These are phyloP conservation scores for Ploettnerulaceae sp. DNA, from an alignment of 2,329 filamentous ascomycete genomes.

Conservation along the genomic window DNA sequence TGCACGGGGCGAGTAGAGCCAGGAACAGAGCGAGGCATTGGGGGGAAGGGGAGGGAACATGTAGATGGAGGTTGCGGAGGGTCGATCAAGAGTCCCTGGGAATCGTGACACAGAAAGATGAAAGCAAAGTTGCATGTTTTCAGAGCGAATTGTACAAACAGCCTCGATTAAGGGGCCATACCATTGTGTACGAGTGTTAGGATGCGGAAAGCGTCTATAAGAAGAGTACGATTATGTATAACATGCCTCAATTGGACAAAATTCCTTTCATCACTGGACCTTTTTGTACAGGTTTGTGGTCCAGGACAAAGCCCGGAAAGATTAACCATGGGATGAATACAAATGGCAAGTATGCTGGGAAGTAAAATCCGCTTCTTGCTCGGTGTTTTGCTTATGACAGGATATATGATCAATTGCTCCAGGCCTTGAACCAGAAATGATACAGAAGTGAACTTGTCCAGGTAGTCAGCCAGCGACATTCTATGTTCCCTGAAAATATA, in stretches of 20 bases:
- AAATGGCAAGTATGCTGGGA: no score
- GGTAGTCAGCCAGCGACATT: no score
- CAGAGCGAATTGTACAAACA: slow-evolving; percentile 9
- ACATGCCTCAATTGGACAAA: slow-evolving; percentile 9
- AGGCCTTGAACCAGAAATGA: no score
- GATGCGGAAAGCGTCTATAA: slow-evolving; percentile 10
- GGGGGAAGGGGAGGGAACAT: background rate
- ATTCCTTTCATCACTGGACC: background rate
- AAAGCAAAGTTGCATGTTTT: background rate
- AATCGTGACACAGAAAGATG: background rate
- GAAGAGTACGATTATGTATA: slow-evolving; percentile 20
- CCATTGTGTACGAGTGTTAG: slow-evolving; percentile 14
- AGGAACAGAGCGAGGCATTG: no score
- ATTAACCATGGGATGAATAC: no score
- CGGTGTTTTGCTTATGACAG: no score
- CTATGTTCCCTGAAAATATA: no score
- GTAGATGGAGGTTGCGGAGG: background rate
- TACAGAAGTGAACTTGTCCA: no score
- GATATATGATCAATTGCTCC: no score
- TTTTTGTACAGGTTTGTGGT: no score
- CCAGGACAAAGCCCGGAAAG: no score
- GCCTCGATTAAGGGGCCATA: slow-evolving; percentile 1
- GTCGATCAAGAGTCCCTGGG: background rate
- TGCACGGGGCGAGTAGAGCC: slow-evolving; percentile 25
- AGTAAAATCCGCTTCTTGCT: no score